Evolutionary conservation across 352 stramenopile species (phyloP).

Genomic region (Pythium phragmitis): DNA sequence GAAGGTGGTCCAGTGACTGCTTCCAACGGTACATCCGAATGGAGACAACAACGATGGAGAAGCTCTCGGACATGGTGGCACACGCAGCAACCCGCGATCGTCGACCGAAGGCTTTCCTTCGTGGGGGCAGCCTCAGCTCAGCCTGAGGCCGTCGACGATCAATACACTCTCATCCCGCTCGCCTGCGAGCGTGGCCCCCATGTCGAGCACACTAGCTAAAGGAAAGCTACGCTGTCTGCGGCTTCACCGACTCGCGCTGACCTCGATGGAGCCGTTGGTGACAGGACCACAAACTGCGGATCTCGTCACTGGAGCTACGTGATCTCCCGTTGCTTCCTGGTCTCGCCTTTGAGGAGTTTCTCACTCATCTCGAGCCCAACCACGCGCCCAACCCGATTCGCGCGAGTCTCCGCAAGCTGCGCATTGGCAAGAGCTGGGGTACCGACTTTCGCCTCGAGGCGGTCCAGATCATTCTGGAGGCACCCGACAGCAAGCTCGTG

Average conservation of each 20-base stretch:
- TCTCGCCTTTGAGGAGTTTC: conserved; percentile 6
- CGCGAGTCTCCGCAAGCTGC: conserved; percentile 1
- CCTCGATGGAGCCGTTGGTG: conserved; percentile 6
- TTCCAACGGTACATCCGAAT: too few species aligned
- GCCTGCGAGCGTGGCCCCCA: too few species aligned
- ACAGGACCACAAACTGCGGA: background rate
- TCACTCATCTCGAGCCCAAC: background rate
- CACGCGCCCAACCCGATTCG: conserved; percentile 1
- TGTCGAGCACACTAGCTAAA: too few species aligned
- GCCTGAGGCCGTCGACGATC: too few species aligned
- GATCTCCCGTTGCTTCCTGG: conserved; percentile 8
- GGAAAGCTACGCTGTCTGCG: conserved; percentile 1
- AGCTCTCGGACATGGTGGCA: too few species aligned
- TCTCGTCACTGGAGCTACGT: conserved; percentile 7
- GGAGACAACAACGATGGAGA: too few species aligned
- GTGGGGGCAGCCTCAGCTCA: too few species aligned
- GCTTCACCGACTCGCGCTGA: background rate
- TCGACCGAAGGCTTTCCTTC: too few species aligned
- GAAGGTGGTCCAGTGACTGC: too few species aligned
- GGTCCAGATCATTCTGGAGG: background rate
- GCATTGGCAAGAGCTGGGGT: conserved; percentile 15
- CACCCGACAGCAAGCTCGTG: background rate
- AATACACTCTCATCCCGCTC: too few species aligned
- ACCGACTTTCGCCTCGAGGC: conserved; percentile 1
- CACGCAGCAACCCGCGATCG: too few species aligned